Conservation (phyloP, 805 yeast genomes). For the Ogataea chonburiensis region DNA sequence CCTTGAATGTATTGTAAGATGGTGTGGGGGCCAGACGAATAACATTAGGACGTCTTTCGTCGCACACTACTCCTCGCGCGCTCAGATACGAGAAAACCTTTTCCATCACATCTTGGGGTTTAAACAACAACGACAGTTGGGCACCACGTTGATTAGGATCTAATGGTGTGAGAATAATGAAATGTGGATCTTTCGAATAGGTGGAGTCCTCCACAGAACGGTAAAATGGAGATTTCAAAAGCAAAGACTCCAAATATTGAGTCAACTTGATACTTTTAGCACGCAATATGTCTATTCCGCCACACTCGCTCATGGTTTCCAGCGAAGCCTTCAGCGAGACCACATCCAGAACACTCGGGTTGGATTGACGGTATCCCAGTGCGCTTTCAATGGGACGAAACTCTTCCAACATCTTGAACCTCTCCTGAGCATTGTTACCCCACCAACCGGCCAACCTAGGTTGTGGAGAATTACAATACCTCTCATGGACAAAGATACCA, state of each 20-base stretch:
- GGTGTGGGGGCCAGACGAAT: constrained; percentile 87
- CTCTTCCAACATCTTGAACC: constrained; percentile 77
- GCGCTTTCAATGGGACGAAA: constrained; percentile 87
- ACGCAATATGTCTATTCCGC: constrained; percentile 63
- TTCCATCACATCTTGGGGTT: constrained; percentile 61
- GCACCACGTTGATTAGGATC: constrained; percentile 64
- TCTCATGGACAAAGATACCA: constrained; percentile 76
- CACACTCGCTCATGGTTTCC: constrained; percentile 54
- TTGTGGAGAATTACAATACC: constrained; percentile 33
- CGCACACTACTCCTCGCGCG: constrained; percentile 68
- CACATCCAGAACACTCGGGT: constrained; percentile 85
- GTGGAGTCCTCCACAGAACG: constrained; percentile 29
- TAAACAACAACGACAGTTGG: constrained; percentile 75
- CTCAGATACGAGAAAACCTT: constrained; percentile 49
- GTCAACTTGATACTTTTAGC: constrained; percentile 60
- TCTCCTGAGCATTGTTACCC: constrained; percentile 72
- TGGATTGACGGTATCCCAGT: constrained; percentile 82
- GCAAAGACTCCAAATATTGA: constrained; percentile 46
- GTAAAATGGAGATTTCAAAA: constrained; percentile 49
- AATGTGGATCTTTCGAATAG: constrained; percentile 37
- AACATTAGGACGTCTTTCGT: constrained; percentile 90
- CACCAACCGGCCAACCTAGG: constrained; percentile 96
- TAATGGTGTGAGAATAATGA: constrained; percentile 75
- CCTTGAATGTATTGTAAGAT: constrained; percentile 72
- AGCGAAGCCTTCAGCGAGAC: constrained; percentile 70